Conservation (phyloP, 1,139 yeast genomes). For the Yamadazyma songkhlaensis region DNA sequence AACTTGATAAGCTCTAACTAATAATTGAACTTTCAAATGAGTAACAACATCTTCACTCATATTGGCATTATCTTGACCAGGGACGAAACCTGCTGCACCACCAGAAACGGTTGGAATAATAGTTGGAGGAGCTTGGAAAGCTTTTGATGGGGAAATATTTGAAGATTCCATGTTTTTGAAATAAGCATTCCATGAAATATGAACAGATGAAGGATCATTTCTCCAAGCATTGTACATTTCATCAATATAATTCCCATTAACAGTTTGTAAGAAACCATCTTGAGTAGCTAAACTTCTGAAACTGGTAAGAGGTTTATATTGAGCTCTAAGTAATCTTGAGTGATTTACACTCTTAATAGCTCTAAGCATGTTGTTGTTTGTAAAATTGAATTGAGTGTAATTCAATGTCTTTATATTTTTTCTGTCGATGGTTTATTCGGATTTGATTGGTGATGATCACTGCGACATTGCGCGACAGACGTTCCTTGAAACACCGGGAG, state of each 20-base stretch:
- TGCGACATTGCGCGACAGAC: constrained; percentile 3
- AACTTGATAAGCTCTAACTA: constrained; percentile 98
- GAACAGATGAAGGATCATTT: constrained; percentile 86
- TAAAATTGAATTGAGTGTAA: not conserved
- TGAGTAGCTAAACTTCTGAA: constrained; percentile 56
- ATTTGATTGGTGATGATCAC: constrained; percentile 9
- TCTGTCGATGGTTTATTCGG: constrained; percentile 7
- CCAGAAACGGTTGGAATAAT: constrained; percentile 75
- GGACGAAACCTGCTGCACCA: constrained; percentile 58
- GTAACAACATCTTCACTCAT: constrained; percentile 66
- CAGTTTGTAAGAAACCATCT: constrained; percentile 80
- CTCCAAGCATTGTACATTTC: constrained; percentile 98
- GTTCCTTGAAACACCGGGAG: constrained; percentile 6
- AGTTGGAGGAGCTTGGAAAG: constrained; percentile 90
- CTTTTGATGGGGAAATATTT: constrained; percentile 65
- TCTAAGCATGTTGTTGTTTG: constrained; percentile 32
- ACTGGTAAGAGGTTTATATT: constrained; percentile 11
- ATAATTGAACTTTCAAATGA: constrained; percentile 91
- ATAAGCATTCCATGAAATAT: constrained; percentile 94
- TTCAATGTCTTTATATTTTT: constrained; percentile 5
- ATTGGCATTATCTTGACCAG: constrained; percentile 27
- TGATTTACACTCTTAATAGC: constrained; percentile 44
- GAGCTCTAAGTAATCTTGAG: constrained; percentile 23
- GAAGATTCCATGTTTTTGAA: constrained; percentile 83
- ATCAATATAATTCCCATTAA: constrained; percentile 89